A percentile compares a stretch with the other conserved stretches of the same genome.
Conservation (phyloP, 768 basidiomycete species). For the Boletus fagicola region DNA sequence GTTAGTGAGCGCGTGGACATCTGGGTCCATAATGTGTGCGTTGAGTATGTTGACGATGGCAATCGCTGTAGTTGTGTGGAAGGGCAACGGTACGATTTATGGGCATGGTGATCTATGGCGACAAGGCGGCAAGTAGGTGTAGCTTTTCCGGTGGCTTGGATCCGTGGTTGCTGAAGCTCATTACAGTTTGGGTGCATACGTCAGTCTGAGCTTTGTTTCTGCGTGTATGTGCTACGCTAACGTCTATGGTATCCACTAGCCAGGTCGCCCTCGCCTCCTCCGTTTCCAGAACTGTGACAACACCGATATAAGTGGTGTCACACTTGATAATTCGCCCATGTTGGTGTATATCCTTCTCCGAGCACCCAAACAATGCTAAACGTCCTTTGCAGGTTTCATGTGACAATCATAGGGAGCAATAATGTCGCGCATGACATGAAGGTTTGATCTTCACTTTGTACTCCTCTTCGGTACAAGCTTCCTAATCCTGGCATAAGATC, state of each 20-base stretch:
- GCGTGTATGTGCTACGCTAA: neutral
- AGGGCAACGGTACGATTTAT: slow-evolving; percentile 3
- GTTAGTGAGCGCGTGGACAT: neutral
- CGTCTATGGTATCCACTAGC: neutral
- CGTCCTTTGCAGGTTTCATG: slow-evolving; percentile 10
- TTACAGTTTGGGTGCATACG: slow-evolving; percentile 1
- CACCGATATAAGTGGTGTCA: slow-evolving; percentile 15
- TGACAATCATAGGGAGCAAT: slow-evolving; percentile 6
- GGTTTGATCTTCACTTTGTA: neutral
- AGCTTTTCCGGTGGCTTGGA: neutral
- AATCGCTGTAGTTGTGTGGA: slow-evolving; percentile 4
- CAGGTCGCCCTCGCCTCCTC: slow-evolving; percentile 5
- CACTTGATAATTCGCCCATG: slow-evolving; percentile 10
- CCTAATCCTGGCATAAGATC: neutral
- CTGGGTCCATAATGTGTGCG: neutral
- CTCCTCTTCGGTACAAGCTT: neutral
- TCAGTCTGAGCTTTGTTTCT: neutral
- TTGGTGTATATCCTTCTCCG: neutral
- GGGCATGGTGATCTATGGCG: slow-evolving; percentile 8
- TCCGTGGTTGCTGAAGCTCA: neutral
- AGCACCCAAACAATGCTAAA: neutral
- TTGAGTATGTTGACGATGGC: neutral
- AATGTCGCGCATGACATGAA: slow-evolving; percentile 13
- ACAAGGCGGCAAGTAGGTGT: neutral
- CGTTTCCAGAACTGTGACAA: slow-evolving; percentile 8